phyloP scores from a whole-genome alignment of 2,329 filamentous ascomycete genomes.

The Immersiporthe knoxdaviesiana region DNA sequence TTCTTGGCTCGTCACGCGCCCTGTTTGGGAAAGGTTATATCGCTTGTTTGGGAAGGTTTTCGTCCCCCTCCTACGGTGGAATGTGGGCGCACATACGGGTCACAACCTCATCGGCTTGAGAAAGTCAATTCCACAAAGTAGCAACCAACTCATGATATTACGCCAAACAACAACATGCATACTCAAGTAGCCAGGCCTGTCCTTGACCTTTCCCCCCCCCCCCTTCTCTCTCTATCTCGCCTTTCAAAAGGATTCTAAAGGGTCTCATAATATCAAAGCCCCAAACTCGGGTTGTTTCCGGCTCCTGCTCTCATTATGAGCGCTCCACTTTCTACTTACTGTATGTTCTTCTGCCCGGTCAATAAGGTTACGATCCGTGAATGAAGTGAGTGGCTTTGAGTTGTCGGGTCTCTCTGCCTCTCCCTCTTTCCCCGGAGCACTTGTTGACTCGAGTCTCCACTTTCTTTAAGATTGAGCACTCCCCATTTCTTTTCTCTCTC shows the following conservation, averaged over 20 bases:
- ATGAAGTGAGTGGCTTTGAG: not conserved
- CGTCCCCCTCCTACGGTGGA: not conserved
- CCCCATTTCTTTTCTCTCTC: not conserved
- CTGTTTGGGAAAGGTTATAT: not conserved
- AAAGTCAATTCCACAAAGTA: no score
- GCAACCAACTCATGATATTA: no score
- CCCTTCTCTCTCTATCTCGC: no score
- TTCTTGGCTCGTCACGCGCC: not conserved
- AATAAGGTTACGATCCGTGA: not conserved
- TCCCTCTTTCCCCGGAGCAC: no score
- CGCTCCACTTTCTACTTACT: not conserved
- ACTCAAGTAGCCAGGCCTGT: no score
- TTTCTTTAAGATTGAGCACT: not conserved
- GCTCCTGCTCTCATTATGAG: no score
- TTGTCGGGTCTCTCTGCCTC: not conserved
- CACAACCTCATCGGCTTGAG: not conserved
- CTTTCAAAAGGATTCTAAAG: no score
- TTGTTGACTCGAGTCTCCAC: not conserved
- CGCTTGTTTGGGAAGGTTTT: not conserved
- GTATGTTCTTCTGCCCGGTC: not conserved
- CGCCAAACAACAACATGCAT: no score
- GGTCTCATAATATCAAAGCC: no score
- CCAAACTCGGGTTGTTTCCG: no score
- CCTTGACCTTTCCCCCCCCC: no score
- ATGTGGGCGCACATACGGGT: not conserved